Base-by-base conservation (phyloP, 2,329 filamentous ascomycete genomes). In the Colletotrichum camelliae region DNA sequence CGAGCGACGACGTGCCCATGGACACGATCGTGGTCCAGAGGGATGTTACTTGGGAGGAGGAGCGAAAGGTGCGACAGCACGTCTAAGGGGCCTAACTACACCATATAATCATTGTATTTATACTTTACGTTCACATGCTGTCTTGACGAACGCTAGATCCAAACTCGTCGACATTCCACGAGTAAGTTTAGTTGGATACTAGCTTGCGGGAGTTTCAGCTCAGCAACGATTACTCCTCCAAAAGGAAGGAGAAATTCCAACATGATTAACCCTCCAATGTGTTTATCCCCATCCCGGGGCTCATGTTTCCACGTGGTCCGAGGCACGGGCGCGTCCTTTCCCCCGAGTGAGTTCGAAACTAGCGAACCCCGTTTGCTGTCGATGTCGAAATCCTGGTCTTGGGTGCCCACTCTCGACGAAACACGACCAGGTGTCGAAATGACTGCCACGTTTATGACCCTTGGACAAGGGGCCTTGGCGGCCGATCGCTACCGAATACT, bases 1-100 rank as follows among this genome's bases (percentile, higher is more conserved):
- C 15, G 1, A 48, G 43, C 12, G 43, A 71, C 1, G 69, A 71
- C 18, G 15, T 71, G 24, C 69, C 61, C 24, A 39, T 66, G 69
- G 69, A 71, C n/a, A 71, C 69, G 0, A 67, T 71, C 12, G 48
- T 72, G 5, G 61, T 72, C 18, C 69, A 72, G 24, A 66, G 43
- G 13, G 61, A 72, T 39, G 61, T 72, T 16, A 72, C 69, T 31
- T 72, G 69, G 69, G 69, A 72, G 48, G 69, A 72, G 33, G 69
- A 72, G 61, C 69, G 69, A 12, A 67, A 72, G 18, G 69, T 31
- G 24, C 55, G 27, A 48, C 61, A 66, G 43, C 69, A 67, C 27
- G 43, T 66, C 10, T 58, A 72, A 24, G 15, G 5, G 33, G 4
- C 15, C 10, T 3, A 24, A 24, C 31, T 21, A 39, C 18, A 7